These are phyloP conservation scores for Trichoderma koningii DNA, from an alignment of 2,329 filamentous ascomycete species.

Conservation along the genomic window DNA sequence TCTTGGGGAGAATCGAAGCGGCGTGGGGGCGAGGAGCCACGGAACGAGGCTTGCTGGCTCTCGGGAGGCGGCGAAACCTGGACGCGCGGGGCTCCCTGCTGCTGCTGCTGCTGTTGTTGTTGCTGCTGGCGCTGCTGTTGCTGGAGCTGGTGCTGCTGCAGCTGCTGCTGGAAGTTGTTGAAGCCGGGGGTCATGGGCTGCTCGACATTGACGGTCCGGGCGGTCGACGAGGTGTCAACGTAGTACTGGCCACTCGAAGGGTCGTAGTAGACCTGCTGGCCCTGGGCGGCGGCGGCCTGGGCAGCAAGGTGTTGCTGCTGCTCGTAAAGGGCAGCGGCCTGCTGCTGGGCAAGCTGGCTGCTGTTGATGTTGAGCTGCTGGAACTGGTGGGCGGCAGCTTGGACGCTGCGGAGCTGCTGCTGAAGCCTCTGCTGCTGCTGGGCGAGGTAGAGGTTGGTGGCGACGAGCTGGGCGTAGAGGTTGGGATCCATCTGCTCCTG, in stretches of 20 bases:
- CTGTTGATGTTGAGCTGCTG: constrained; percentile 71
- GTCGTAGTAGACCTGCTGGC: constrained; percentile 83
- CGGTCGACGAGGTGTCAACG: constrained; percentile 62
- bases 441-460: constrained; percentile 87
- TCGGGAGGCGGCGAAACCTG: constrained; percentile 80
- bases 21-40: constrained; percentile 68
- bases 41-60: constrained; percentile 52
- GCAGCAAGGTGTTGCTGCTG: constrained; percentile 43
- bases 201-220: constrained; percentile 50
- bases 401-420: constrained; percentile 85
- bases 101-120: not conserved
- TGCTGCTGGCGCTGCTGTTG: constrained; percentile 37
- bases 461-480: constrained; percentile 83
- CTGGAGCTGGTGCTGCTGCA: constrained; percentile 44
- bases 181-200: constrained; percentile 45
- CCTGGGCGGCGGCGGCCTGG: constrained; percentile 51
- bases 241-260: constrained; percentile 85
- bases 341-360: constrained; percentile 48
- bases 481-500: constrained; percentile 80
- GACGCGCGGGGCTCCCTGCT: constrained; percentile 66
- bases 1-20: constrained; percentile 70
- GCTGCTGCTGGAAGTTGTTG: constrained; percentile 38
- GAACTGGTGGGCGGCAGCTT: constrained; percentile 80
- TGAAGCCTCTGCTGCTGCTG: constrained; percentile 95
- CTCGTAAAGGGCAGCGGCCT: constrained; percentile 40